Evolutionary conservation across 148 eudicot species (phyloP), one percentile per base, ranked within the genome.

Genomic region (Mesembryanthemum crystallinum): DNA sequence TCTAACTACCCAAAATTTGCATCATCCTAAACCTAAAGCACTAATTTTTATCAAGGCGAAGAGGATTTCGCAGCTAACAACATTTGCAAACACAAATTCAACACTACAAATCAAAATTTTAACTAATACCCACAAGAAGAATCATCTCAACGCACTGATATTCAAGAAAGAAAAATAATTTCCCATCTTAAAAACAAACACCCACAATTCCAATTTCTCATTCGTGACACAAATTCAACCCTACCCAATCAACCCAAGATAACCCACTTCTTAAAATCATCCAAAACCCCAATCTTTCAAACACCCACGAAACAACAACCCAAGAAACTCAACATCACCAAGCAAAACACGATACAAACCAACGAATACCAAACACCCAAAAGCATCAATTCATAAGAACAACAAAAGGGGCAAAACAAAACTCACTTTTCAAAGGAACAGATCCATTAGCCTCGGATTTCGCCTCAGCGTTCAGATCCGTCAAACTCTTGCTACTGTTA

Each of bases 351-450:
- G 8, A 30, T 1, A 63, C 1, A 60, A 28, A 28, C 5, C 5
- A 64, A 18, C n/a, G 39, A 3, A 60, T 11, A 60, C 23, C 29
- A 60, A 27, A 24, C 64, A 4, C 12, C 11, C 8, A 33, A 17
- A 67, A 67, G 8, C 18, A 24, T 23, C n/a, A 60, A 29, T 27
- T 1, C 20, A 25, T 0, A 66, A 35, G 0, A 58, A 10, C 7
- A 17, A n/a, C 3, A 66, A 18, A 45, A 62, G 32, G 33, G 32
- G 27, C 1, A 11, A 39, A 42, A 47, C 49, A 2, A 37, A 73
- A 73, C 84, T 84, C 51, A 84, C 87, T 81, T 76, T 76, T 81
- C 73, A 57, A 30, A 52, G n/a, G 21, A 74, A 64, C 71, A 13
- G 78, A 72, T 67, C 78, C 80, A 61, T 76, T 73, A 1, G 57